These are phyloP conservation scores for Penicillium odoratum DNA, from an alignment of 495 filamentous ascomycete species.

Conservation along the genomic window DNA sequence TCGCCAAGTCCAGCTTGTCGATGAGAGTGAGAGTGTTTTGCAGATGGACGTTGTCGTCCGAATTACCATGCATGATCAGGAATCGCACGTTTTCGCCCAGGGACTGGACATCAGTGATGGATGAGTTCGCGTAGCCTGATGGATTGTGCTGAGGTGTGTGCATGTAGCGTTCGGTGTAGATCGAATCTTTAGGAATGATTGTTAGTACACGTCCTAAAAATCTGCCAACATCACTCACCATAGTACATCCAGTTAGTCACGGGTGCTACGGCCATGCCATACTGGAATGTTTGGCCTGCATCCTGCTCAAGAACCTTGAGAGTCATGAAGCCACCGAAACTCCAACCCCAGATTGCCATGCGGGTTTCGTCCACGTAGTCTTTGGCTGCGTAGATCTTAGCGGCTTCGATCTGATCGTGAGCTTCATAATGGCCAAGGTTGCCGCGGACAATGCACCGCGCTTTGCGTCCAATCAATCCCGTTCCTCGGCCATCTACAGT, in stretches of 20 bases:
- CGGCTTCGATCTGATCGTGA: slow-evolving; percentile 86
- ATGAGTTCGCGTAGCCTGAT: slow-evolving; percentile 71
- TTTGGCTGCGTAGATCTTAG: slow-evolving; percentile 81
- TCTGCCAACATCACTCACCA: slow-evolving; percentile 44
- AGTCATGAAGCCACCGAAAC: slow-evolving; percentile 96
- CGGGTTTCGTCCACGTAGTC: slow-evolving; percentile 76
- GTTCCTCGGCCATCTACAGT: slow-evolving; percentile 94
- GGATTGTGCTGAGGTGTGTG: slow-evolving; percentile 82
- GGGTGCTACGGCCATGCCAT: slow-evolving; percentile 97
- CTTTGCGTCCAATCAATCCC: slow-evolving; percentile 82
- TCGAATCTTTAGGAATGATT: slow-evolving; percentile 60
- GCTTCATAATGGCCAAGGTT: slow-evolving; percentile 85
- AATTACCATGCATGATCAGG: slow-evolving; percentile 89
- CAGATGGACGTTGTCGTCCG: slow-evolving; percentile 96
- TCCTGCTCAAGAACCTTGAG: slow-evolving; percentile 92
- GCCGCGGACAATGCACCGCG: slow-evolving; percentile 77
- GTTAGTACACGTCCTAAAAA: neutral
- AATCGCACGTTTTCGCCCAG: slow-evolving; percentile 78
- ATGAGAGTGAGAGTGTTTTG: slow-evolving; percentile 87
- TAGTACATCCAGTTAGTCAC: slow-evolving; percentile 98
- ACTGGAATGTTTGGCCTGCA: slow-evolving; percentile 84
- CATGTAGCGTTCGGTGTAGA: slow-evolving; percentile 97
- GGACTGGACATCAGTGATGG: slow-evolving; percentile 68
- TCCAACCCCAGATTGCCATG: slow-evolving; percentile 98
- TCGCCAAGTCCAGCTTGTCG: slow-evolving; percentile 80